Percentiles rank a stretch among this genome's conserved stretches.
phyloP scores from a whole-genome alignment of 768 basidiomycete species.

The Clathrus columnatus region DNA sequence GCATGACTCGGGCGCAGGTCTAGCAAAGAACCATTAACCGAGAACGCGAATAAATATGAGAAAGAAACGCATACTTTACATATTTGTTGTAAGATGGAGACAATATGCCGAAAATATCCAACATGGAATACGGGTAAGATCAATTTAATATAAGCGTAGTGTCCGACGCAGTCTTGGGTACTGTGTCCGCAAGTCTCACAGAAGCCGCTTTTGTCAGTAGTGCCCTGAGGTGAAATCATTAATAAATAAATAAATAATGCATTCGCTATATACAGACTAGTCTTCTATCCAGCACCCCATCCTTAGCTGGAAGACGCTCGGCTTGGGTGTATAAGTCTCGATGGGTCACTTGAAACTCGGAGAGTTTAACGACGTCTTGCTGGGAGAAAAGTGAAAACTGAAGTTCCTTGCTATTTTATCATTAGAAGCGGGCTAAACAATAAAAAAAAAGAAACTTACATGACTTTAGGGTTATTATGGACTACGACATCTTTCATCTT shows the following conservation, averaged over 20 bases:
- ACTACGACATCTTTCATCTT: conserved; percentile 85
- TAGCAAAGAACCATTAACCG: conserved; percentile 16
- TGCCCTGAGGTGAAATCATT: conserved; percentile 50
- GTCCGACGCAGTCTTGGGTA: conserved; percentile 92
- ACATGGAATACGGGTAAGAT: conserved; percentile 97
- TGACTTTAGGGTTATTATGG: conserved; percentile 74
- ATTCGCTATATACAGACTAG: conserved; percentile 44
- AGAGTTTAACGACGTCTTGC: conserved; percentile 91
- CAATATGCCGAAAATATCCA: conserved; percentile 95
- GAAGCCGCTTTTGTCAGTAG: conserved; percentile 83
- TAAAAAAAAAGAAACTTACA: conserved; percentile 35
- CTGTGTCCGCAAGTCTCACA: conserved; percentile 94
- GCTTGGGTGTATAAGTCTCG: conserved; percentile 82
- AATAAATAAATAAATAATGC: background rate
- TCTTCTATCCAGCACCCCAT: conserved; percentile 89
- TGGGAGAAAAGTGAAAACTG: conserved; percentile 93
- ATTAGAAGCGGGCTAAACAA: background rate
- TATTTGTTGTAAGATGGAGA: conserved; percentile 87
- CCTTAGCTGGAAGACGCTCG: conserved; percentile 76
- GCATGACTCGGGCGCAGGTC: conserved; percentile 85
- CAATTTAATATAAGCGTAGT: conserved; percentile 98
- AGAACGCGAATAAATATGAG: background rate
- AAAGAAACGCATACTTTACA: conserved; percentile 65
- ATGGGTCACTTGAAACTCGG: conserved; percentile 94
- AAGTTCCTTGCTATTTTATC: conserved; percentile 68